phyloP scores from a whole-genome alignment of 768 basidiomycete species.

The Ephemerocybe angulata region DNA sequence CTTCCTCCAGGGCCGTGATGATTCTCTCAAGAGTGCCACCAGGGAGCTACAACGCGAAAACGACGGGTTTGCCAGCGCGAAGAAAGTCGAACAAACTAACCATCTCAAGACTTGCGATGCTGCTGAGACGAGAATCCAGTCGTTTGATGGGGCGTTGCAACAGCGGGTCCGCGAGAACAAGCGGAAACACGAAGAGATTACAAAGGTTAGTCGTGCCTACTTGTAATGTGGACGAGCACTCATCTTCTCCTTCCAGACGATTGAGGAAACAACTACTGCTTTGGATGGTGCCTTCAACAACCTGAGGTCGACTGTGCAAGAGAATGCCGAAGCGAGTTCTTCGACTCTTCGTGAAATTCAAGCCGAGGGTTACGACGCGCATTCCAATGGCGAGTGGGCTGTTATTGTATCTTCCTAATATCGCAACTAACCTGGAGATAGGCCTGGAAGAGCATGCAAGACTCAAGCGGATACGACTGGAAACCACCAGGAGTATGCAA shows the following conservation, averaged over 20 bases:
- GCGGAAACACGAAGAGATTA: conserved; percentile 11
- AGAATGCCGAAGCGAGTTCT: neutral
- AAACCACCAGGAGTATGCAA: conserved; percentile 49
- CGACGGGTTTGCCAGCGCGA: conserved; percentile 55
- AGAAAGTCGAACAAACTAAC: conserved; percentile 39
- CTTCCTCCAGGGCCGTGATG: conserved; percentile 67
- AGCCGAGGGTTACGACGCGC: neutral
- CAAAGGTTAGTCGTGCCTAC: conserved; percentile 7
- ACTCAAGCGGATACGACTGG: conserved; percentile 66
- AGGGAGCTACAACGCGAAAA: conserved; percentile 43
- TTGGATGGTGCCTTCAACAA: neutral
- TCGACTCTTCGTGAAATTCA: neutral
- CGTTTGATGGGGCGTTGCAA: conserved; percentile 9
- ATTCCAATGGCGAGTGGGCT: neutral
- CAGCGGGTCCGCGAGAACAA: conserved; percentile 9
- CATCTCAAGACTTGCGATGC: conserved; percentile 45
- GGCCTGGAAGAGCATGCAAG: conserved; percentile 60
- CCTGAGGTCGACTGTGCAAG: neutral
- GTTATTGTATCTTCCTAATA: neutral
- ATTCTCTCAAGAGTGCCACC: conserved; percentile 57
- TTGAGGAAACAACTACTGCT: neutral
- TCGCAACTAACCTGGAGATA: conserved; percentile 16
- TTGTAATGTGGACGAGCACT: neutral
- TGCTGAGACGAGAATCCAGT: conserved; percentile 30
- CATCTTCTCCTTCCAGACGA: neutral